Evolutionary conservation across 495 filamentous ascomycete genomes (phyloP).

Genomic region (Schizothecium vesticola): DNA sequence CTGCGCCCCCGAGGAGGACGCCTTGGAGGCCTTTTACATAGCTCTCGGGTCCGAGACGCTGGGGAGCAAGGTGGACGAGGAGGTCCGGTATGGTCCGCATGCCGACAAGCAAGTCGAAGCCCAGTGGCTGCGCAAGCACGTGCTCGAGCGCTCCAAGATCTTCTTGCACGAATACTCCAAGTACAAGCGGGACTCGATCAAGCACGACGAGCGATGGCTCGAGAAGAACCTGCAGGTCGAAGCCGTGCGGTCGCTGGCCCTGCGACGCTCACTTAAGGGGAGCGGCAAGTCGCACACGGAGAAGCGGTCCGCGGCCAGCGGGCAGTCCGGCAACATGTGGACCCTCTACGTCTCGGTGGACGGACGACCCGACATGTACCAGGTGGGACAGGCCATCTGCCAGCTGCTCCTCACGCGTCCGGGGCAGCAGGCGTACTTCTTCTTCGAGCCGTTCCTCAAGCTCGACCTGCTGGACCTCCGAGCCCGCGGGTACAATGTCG

Average conservation of each 20-base stretch:
- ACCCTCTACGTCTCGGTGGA: constrained; percentile 49
- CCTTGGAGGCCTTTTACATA: constrained; percentile 76
- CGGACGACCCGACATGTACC: constrained; percentile 67
- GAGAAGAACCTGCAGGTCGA: constrained; percentile 79
- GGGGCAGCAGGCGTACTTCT: constrained; percentile 75
- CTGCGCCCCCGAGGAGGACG: constrained; percentile 82
- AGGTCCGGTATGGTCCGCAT: constrained; percentile 49
- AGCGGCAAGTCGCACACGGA: constrained; percentile 60
- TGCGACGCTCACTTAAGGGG: constrained; percentile 67
- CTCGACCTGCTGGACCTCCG: constrained; percentile 68
- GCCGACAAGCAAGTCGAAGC: constrained; percentile 43
- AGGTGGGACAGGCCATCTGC: constrained; percentile 81
- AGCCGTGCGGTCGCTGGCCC: constrained; percentile 64
- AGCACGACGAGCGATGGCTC: constrained; percentile 81
- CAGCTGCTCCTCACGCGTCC: constrained; percentile 74
- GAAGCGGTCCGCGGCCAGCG: constrained; percentile 59
- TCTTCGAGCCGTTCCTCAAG: constrained; percentile 81
- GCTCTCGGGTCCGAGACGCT: constrained; percentile 56
- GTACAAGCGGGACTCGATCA: constrained; percentile 60
- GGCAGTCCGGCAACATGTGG: constrained; percentile 26
- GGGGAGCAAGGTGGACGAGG: constrained; percentile 55
- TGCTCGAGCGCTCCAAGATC: constrained; percentile 78
- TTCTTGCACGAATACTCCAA: constrained; percentile 70
- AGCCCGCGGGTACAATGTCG: constrained; percentile 87
- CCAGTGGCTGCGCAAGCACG: constrained; percentile 63